Base-by-base conservation (phyloP, 345 rosid species). In the Rubroshorea leprosula region DNA sequence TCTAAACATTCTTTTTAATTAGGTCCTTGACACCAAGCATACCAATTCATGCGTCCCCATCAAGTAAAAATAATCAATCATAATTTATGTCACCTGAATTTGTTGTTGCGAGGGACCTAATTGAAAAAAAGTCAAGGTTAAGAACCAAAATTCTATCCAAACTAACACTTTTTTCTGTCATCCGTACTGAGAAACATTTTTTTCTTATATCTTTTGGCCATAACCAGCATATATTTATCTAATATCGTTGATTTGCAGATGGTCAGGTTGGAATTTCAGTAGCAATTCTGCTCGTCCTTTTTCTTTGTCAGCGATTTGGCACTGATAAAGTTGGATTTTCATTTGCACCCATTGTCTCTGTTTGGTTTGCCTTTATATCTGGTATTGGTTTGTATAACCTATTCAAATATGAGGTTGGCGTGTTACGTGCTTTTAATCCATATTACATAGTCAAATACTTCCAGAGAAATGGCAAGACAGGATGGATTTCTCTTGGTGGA, bases 401-500 rank as follows among this genome's bases (percentile, higher is more conserved):
- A 23, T 72, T 80, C 73, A 83, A 68, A 47, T 55, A 87, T 49
- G 90, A 78, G 45, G 31, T 76, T 7, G 71, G 74, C 0, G 85
- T 84, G 15, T 49, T 90, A 11, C 87, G 83, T 17, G 93, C 95
- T 23, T 61, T 87, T 51, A 83, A 85, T 51, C 96, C 96, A 0
- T 62, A 54, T 15, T 85, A 83, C 72, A 78, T 85, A 0, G 23
- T 78, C 1, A 27, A 70, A 12, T 90, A 85, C 66, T 83, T 90
- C 71, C 52, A 15, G 49, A 77, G 83, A 51, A 79, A 70, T 10
- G 85, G 85, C 12, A 77, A 59, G 60, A 0, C 67, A 0, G 84
- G 77, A 0, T 90, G 88, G 88, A 59, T 78, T 6, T 90, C 97
- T 0, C 87, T 87, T 0, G 96, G 97, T 16, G 97, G 94, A 5